Evolutionary conservation across 352 stramenopile species (phyloP).

Genomic region (Poterioochromonas sp.): DNA sequence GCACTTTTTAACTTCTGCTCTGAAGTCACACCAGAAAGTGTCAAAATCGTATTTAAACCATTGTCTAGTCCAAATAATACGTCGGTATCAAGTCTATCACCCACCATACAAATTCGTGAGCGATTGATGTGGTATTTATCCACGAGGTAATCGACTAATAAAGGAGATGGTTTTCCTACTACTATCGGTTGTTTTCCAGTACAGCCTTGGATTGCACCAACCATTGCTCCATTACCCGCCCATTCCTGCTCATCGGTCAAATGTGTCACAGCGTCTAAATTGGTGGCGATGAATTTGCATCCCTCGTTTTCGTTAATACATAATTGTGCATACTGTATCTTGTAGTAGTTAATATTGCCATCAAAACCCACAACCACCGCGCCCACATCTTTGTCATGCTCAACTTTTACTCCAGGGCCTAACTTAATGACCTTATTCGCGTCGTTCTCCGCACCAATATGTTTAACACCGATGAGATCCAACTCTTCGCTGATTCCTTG

Average conservation of each 20-base stretch:
- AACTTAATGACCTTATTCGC: slow-evolving; percentile 54
- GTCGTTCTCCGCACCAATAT: slow-evolving; percentile 62
- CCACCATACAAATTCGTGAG: slow-evolving; percentile 51
- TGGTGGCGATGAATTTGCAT: slow-evolving; percentile 72
- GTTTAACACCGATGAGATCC: slow-evolving; percentile 64
- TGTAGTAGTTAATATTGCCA: slow-evolving; percentile 73
- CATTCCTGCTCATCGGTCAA: slow-evolving; percentile 72
- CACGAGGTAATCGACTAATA: slow-evolving; percentile 76
- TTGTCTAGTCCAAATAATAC: slow-evolving; percentile 72
- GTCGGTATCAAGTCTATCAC: slow-evolving; percentile 74
- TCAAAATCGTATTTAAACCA: slow-evolving; percentile 64
- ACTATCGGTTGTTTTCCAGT: slow-evolving; percentile 40
- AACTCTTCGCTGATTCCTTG: slow-evolving; percentile 72
- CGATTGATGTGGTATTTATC: slow-evolving; percentile 59
- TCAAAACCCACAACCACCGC: slow-evolving; percentile 72
- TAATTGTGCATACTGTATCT: slow-evolving; percentile 74
- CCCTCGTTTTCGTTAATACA: slow-evolving; percentile 69
- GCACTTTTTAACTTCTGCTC: slow-evolving; percentile 63
- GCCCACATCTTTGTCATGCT: slow-evolving; percentile 56
- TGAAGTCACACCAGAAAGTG: slow-evolving; percentile 66
- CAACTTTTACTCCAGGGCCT: slow-evolving; percentile 40
- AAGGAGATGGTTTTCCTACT: slow-evolving; percentile 64
- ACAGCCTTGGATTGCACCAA: slow-evolving; percentile 59
- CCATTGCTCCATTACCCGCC: slow-evolving; percentile 73
- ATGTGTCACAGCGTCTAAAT: slow-evolving; percentile 70